These are phyloP conservation scores for Lomentospora prolificans DNA, from an alignment of 2,329 filamentous ascomycete species.

Conservation along the genomic window DNA sequence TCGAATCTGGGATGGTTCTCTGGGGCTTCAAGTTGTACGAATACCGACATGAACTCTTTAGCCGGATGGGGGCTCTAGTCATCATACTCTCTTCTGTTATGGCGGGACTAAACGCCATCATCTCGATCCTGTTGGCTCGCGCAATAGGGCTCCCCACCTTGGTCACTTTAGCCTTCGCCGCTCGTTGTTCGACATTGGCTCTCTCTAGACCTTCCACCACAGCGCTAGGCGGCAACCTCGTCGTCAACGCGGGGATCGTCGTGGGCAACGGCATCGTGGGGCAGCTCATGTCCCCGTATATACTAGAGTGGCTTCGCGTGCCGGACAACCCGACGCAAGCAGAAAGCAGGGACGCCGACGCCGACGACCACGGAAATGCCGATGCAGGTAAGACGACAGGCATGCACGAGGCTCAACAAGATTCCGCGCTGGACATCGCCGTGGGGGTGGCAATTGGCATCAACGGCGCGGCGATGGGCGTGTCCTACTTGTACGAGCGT, in stretches of 20 bases:
- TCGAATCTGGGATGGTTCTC: conserved; percentile 39
- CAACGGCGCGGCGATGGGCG: conserved; percentile 52
- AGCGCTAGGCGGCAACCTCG: conserved; percentile 32
- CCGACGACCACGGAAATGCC: neutral
- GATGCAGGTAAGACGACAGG: neutral
- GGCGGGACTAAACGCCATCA: conserved; percentile 29
- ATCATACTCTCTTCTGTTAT: conserved; percentile 24
- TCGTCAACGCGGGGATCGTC: conserved; percentile 39
- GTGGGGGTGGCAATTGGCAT: conserved; percentile 44
- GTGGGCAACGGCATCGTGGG: conserved; percentile 40
- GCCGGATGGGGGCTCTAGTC: conserved; percentile 28
- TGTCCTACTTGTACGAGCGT: conserved; percentile 45
- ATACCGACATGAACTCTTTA: conserved; percentile 35
- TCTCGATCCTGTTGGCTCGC: conserved; percentile 27
- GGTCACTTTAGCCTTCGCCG: conserved; percentile 36
- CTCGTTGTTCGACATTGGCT: conserved; percentile 40
- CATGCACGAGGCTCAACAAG: conserved; percentile 5
- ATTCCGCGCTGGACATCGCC: conserved; percentile 32
- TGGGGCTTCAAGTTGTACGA: conserved; percentile 46
- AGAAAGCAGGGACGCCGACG: neutral
- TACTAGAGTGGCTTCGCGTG: conserved; percentile 20
- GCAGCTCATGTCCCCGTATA: conserved; percentile 28
- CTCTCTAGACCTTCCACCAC: conserved; percentile 37
- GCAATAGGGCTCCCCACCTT: conserved; percentile 22
- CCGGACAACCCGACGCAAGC: conserved; percentile 5